Conservation (phyloP, 352 stramenopile genomes). For the Globisporangium takayamanum region DNA sequence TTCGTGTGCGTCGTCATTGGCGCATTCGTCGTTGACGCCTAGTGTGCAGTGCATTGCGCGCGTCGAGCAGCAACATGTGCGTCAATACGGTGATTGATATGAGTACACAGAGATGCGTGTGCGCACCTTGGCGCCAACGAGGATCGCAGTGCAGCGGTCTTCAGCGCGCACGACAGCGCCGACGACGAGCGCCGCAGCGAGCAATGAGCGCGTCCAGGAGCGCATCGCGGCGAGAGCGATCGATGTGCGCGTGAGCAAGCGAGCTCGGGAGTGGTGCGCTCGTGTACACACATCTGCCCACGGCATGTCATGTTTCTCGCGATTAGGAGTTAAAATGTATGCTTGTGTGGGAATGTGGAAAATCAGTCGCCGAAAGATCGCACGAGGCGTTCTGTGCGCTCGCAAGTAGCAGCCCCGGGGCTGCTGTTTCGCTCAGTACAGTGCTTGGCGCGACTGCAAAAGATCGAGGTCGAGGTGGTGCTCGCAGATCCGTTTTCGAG, state of each 20-base stretch:
- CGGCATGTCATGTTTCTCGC: too few species aligned
- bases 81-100: slow-evolving; percentile 3
- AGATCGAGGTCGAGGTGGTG: too few species aligned
- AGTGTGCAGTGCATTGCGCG: not conserved
- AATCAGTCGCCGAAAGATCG: too few species aligned
- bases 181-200: slow-evolving; percentile 17
- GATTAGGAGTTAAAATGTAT: not conserved
- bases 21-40: slow-evolving; percentile 54
- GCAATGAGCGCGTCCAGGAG: slow-evolving; percentile 10
- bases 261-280: slow-evolving; percentile 4
- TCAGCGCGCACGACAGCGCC: slow-evolving; percentile 18
- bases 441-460: too few species aligned
- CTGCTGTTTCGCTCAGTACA: too few species aligned
- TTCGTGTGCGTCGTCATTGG: slow-evolving; percentile 83
- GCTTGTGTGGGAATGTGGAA: not conserved
- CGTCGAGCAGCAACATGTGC: not conserved
- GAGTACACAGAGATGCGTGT: not conserved
- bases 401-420: too few species aligned
- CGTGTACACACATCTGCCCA: too few species aligned
- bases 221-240: not conserved
- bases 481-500: too few species aligned
- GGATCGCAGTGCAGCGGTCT: slow-evolving; percentile 74
- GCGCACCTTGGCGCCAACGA: slow-evolving; percentile 65
- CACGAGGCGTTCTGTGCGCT: too few species aligned
- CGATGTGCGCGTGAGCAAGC: not conserved